Conservation (phyloP, 176 grass and related monocot genomes). For the Puya raimondii region DNA sequence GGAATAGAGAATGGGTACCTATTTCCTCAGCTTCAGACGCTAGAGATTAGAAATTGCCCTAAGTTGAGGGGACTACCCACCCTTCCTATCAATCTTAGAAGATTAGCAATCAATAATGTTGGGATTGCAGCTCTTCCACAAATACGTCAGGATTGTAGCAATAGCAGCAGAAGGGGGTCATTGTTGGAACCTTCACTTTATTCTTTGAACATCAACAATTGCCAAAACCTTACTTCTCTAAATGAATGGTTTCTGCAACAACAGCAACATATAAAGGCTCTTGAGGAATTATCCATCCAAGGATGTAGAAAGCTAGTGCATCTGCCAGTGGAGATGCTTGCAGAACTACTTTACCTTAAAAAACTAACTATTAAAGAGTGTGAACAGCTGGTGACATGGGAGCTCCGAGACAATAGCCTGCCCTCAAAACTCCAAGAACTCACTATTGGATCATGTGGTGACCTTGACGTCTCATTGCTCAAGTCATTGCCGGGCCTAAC, state of each 20-base stretch:
- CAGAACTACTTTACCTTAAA: background rate
- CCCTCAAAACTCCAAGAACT: background rate
- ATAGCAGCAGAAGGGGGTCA: background rate
- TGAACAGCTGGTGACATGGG: background rate
- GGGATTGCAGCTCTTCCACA: background rate
- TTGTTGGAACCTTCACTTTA: background rate
- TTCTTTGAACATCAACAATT: background rate
- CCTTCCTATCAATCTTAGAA: background rate
- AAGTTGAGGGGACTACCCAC: conserved; percentile 12
- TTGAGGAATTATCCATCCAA: background rate
- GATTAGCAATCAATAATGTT: background rate
- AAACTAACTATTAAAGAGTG: conserved; percentile 1
- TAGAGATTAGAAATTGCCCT: background rate
- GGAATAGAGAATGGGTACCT: conserved; percentile 1
- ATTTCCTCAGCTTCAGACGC: conserved; percentile 1
- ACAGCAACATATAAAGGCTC: background rate
- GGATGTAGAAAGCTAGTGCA: background rate
- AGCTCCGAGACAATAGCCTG: background rate
- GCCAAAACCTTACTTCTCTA: background rate
- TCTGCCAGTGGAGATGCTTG: background rate
- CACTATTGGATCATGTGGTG: background rate
- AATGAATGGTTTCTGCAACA: background rate
- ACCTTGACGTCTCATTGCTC: conserved; percentile 1
- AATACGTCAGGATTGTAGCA: background rate
- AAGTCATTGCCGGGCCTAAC: background rate